A percentile compares a stretch with the other conserved stretches of the same genome.
Evolutionary conservation across 2,329 filamentous ascomycete species (phyloP).

Genomic region (Myriosclerotinia curreyana): DNA sequence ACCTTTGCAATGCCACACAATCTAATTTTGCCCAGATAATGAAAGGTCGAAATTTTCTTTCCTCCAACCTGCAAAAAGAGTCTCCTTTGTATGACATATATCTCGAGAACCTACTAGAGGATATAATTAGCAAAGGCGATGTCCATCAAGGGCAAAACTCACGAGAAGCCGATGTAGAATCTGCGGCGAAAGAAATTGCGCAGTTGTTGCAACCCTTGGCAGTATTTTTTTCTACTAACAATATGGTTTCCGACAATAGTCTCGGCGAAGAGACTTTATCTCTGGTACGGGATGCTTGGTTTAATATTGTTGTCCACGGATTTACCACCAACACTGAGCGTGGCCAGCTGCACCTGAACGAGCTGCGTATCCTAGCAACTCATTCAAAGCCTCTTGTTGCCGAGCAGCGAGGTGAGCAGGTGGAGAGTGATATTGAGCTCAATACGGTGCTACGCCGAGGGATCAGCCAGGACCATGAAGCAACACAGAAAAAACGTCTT

Average conservation of each 20-base stretch:
- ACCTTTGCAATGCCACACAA: conserved; percentile 6
- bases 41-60: conserved; percentile 76
- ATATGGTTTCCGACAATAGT: conserved; percentile 47
- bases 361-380: conserved; percentile 79
- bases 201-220: conserved; percentile 87
- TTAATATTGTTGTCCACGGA: conserved; percentile 93
- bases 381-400: conserved; percentile 85
- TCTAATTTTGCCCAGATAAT: conserved; percentile 52
- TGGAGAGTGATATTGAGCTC: conserved; percentile 94
- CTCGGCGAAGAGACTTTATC: conserved; percentile 67
- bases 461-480: conserved; percentile 73
- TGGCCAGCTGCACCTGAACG: conserved; percentile 68
- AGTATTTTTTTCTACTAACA: conserved; percentile 69
- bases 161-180: conserved; percentile 73
- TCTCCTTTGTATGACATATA: conserved; percentile 82
- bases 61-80: conserved; percentile 61
- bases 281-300: conserved; percentile 89
- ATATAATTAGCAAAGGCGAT: conserved; percentile 87
- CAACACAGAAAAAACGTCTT: conserved; percentile 77
- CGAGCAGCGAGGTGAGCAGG: conserved; percentile 81
- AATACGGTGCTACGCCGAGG: conserved; percentile 90
- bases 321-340: conserved; percentile 74
- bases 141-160: conserved; percentile 70
- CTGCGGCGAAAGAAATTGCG: conserved; percentile 82
- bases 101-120: conserved; percentile 77